Evolutionary conservation across 179 eudicot species (phyloP).

Genomic region (Silene noctiflora): DNA sequence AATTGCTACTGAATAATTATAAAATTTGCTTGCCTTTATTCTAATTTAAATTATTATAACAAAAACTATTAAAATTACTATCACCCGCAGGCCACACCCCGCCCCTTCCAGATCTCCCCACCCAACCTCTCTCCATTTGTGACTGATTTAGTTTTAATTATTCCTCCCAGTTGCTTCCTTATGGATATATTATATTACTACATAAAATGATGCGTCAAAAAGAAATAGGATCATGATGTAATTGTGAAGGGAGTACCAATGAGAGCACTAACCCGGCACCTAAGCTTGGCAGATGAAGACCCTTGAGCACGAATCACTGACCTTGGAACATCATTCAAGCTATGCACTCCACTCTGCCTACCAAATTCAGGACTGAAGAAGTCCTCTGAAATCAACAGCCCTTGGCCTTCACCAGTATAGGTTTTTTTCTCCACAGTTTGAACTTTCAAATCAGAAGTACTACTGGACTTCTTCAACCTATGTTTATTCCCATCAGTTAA

Average conservation of each 20-base stretch:
- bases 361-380: constrained; percentile 54
- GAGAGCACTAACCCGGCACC: constrained; percentile 66
- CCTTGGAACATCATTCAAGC: constrained; percentile 35
- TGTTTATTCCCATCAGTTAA: constrained; percentile 33
- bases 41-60: background rate
- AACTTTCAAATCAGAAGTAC: constrained; percentile 66
- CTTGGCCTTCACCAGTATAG: constrained; percentile 37
- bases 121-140: background rate
- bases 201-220: background rate
- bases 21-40: background rate
- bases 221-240: background rate
- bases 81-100: background rate
- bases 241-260: background rate
- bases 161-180: background rate
- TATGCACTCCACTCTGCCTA: constrained; percentile 35
- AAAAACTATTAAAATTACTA: background rate
- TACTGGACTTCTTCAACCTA: constrained; percentile 67
- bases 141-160: background rate
- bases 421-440: constrained; percentile 35
- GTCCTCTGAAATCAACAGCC: constrained; percentile 59
- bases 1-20: background rate
- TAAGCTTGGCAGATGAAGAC: constrained; percentile 57
- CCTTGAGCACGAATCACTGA: constrained; percentile 53
- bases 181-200: background rate
- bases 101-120: background rate